Base-by-base conservation (phyloP, 2,329 filamentous ascomycete genomes). In the Diaporthe citri region DNA sequence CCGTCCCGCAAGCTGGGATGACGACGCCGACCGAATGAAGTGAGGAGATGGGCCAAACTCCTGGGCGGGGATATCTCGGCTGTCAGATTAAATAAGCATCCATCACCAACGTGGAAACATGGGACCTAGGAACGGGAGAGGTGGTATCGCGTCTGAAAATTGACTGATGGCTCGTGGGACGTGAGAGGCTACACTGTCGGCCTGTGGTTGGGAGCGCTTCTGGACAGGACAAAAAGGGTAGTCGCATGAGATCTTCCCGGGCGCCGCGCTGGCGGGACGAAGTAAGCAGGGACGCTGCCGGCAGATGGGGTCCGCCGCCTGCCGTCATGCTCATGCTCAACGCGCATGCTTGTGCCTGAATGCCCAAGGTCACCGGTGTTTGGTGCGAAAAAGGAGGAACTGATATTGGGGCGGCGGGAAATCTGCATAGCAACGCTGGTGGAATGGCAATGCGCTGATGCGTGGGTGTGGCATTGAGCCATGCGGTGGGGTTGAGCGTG, bases 361-460 rank as follows among this genome's bases (percentile, higher is more conserved):
- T 52, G 31, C 22, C 15, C 34, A 41, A 55, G 48, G 51, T 22
- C 64, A 55, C 10, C 46, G 2, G 48, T 10, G 13, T 8, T 52
- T 25, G 46, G 48, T 39, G 62, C n/a, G 31, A 7, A 34, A 48
- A 62, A 25, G n/a, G 28, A 51, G 25, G 25, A 12, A n/a, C 4
- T 17, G 43, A 41, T n/a, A 2, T 60, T 28, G 69, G 15, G n/a
- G 46, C 43, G 8, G 46, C 25, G 34, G 48, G 15, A 46, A 39
- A 15, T 36, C 56, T 66, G 72, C 74, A 71, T 28, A 46, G 71
- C 66, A 34, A 74, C 66, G 51, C 59, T 46, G 66, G 17, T 59
- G 48, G 8, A 34, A 59, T 59, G 56, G 51, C 36, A 22, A 36
- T 36, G 64, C 46, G 3, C 36, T 51, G 17, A 22, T n/a, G 41